Evolutionary conservation across 257 asterid genomes (phyloP).

Genomic region (Solanum medicagineum): DNA sequence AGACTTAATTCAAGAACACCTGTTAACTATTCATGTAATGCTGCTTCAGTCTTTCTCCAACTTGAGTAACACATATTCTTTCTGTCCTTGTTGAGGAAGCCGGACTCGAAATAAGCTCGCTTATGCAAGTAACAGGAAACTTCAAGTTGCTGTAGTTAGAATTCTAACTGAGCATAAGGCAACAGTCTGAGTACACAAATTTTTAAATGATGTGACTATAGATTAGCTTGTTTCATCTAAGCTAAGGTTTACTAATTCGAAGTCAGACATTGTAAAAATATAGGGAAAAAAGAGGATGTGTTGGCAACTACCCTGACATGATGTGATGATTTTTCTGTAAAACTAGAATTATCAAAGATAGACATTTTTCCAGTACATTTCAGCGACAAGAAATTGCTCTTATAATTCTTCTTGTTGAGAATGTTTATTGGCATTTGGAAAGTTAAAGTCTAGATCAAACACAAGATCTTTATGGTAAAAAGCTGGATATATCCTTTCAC

Average conservation of each 20-base stretch:
- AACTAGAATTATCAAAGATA: neutral
- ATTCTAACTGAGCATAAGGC: neutral
- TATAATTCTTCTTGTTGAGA: neutral
- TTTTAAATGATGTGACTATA: neutral
- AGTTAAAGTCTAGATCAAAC: neutral
- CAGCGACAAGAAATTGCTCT: neutral
- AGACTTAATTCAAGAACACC: neutral
- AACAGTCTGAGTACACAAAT: neutral
- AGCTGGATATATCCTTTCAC: neutral
- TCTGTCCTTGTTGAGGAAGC: neutral
- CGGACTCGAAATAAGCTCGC: neutral
- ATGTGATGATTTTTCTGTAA: neutral
- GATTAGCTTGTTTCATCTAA: neutral
- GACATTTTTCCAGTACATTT: neutral
- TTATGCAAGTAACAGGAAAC: neutral
- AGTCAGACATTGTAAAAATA: neutral
- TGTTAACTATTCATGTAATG: neutral
- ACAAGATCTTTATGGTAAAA: neutral
- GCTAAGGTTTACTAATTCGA: neutral
- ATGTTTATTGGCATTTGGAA: neutral
- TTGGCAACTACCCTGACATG: neutral
- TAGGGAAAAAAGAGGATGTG: neutral
- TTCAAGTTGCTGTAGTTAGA: neutral
- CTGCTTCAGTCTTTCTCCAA: neutral
- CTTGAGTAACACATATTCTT: neutral